Percentiles rank a stretch among this genome's conserved stretches.
These are phyloP conservation scores for Eucalyptus pauciflora DNA, from an alignment of 345 rosid genomes.

Conservation along the genomic window DNA sequence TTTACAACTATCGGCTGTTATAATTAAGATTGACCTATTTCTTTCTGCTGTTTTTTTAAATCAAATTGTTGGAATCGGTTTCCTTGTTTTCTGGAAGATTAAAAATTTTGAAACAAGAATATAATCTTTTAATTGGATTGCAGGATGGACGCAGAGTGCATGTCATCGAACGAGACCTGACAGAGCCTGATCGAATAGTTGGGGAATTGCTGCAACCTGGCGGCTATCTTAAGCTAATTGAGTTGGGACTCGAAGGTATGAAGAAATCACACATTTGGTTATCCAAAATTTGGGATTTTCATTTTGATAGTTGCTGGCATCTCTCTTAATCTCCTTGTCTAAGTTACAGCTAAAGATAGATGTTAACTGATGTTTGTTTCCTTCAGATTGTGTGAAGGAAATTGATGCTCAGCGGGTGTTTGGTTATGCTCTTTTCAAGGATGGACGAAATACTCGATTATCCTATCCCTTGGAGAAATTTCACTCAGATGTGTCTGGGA, in stretches of 20 bases:
- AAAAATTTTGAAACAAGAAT: not conserved
- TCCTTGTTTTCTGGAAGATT: not conserved
- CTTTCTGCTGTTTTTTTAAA: not conserved
- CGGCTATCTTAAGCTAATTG: slow-evolving; percentile 61
- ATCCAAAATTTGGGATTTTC: not conserved
- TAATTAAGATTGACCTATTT: not conserved
- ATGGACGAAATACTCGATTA: slow-evolving; percentile 19
- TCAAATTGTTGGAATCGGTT: not conserved
- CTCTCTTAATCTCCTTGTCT: not conserved
- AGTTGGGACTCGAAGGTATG: slow-evolving; percentile 62
- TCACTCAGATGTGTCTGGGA: slow-evolving; percentile 30
- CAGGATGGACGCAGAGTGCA: slow-evolving; percentile 67
- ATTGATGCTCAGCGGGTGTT: slow-evolving; percentile 40
- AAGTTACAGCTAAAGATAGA: not conserved
- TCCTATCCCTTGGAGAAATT: slow-evolving; percentile 35
- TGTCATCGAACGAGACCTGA: slow-evolving; percentile 61
- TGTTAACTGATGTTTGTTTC: not conserved
- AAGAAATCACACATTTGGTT: not conserved
- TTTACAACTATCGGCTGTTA: not conserved
- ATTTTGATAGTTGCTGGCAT: not conserved
- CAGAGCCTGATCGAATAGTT: slow-evolving; percentile 65
- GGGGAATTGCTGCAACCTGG: slow-evolving; percentile 77
- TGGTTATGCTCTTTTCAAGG: slow-evolving; percentile 45
- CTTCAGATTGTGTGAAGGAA: slow-evolving; percentile 39
- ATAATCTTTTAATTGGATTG: not conserved